Evolutionary conservation across 1,284 basidiomycete species (phyloP).

Genomic region (Moniliella sp.): DNA sequence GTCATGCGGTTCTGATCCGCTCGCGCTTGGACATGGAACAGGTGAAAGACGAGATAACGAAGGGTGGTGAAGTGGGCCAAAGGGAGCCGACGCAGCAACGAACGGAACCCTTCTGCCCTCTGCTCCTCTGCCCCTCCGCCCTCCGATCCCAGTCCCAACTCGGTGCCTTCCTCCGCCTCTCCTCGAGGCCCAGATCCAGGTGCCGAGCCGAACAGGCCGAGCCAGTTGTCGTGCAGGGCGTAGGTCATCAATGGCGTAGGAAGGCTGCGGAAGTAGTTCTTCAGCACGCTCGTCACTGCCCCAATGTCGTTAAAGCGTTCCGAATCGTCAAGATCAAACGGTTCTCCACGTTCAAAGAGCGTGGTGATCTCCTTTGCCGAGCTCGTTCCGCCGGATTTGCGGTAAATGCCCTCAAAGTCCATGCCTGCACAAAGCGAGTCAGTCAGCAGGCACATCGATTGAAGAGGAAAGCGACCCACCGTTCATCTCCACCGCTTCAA

Average conservation of each 20-base stretch:
- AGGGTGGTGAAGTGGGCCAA: too few species aligned
- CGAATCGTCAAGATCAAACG: conserved; percentile 61
- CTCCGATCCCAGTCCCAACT: too few species aligned
- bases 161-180: too few species aligned
- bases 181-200: too few species aligned
- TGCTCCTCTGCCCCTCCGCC: too few species aligned
- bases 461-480: conserved; percentile 42
- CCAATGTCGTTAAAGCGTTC: conserved; percentile 85
- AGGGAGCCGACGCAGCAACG: too few species aligned
- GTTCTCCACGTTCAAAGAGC: conserved; percentile 68
- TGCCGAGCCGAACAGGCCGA: too few species aligned
- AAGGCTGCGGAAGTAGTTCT: conserved; percentile 72
- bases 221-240: conserved; percentile 66
- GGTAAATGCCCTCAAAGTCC: conserved; percentile 76
- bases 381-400: conserved; percentile 71
- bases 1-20: too few species aligned
- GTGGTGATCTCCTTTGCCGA: conserved; percentile 75
- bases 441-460: too few species aligned
- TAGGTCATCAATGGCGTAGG: conserved; percentile 70
- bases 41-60: too few species aligned
- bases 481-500: conserved; percentile 61
- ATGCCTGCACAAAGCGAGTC: conserved; percentile 43
- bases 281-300: conserved; percentile 80
- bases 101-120: too few species aligned
- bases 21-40: too few species aligned